Evolutionary conservation across 148 eudicot genomes (phyloP).

Genomic region (Fagopyrum tataricum): DNA sequence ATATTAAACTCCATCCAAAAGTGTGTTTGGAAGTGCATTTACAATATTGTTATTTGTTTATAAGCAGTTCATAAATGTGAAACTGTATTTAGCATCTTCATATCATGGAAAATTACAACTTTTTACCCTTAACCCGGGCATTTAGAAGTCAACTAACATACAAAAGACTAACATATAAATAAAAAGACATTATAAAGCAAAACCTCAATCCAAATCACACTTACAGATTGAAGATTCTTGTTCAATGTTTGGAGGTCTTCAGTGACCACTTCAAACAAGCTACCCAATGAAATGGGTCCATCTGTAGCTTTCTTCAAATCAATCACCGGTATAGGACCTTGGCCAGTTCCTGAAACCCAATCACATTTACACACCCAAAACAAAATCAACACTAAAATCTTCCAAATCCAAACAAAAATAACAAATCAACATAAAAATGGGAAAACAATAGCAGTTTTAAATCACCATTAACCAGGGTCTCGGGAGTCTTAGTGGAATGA

Average conservation of each 20-base stretch:
- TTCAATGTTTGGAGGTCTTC: conserved; percentile 67
- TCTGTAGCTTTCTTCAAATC: conserved; percentile 38
- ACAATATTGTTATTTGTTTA: background rate
- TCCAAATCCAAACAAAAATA: background rate
- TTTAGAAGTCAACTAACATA: background rate
- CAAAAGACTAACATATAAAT: background rate
- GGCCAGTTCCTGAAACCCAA: conserved; percentile 32
- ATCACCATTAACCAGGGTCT: conserved; percentile 54
- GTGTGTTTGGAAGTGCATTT: too few relatives aligned
- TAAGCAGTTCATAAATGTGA: too few relatives aligned
- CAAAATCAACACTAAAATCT: background rate
- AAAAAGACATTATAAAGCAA: background rate
- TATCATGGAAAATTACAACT: background rate
- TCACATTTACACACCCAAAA: background rate
- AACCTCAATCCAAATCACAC: background rate
- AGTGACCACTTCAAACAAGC: conserved; percentile 75
- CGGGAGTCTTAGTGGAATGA: conserved; percentile 54
- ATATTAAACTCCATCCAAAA: background rate
- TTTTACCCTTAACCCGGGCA: background rate
- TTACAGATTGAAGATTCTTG: conserved; percentile 74
- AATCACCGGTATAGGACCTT: conserved; percentile 43
- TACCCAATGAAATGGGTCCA: conserved; percentile 32
- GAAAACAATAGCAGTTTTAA: background rate
- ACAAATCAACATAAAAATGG: background rate
- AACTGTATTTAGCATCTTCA: background rate